These are phyloP conservation scores for Vigna mungo DNA, from an alignment of 306 rosid genomes.

Conservation along the genomic window DNA sequence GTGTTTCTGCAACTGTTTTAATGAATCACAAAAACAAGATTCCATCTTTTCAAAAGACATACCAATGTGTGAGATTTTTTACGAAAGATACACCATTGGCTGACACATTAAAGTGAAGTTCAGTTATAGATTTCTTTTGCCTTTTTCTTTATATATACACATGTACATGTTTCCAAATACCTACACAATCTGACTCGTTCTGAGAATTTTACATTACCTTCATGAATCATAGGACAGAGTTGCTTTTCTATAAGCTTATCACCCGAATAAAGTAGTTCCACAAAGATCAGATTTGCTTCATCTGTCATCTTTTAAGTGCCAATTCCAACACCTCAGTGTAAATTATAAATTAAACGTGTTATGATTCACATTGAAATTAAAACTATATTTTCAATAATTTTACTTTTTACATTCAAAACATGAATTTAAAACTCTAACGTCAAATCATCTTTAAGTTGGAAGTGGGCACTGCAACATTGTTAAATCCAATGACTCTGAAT, in stretches of 20 bases:
- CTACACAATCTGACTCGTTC: slow-evolving; percentile 29
- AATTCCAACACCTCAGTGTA: no score
- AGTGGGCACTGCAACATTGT: slow-evolving; percentile 8
- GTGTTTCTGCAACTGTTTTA: background rate
- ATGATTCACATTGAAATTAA: no score
- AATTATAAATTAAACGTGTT: no score
- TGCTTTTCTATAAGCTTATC: slow-evolving; percentile 8
- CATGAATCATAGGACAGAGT: background rate
- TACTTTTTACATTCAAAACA: no score
- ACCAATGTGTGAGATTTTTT: background rate
- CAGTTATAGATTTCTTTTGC: slow-evolving; percentile 30
- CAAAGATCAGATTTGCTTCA: slow-evolving; percentile 6
- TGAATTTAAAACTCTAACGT: no score
- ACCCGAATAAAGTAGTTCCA: slow-evolving; percentile 27
- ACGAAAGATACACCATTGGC: background rate
- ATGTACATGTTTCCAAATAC: slow-evolving; percentile 27
- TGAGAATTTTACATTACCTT: background rate
- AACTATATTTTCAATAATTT: no score
- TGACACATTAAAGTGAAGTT: slow-evolving; percentile 39
- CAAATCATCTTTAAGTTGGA: background rate
- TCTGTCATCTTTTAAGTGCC: background rate
- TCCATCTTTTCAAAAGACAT: slow-evolving; percentile 18
- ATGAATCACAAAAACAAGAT: background rate
- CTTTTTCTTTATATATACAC: slow-evolving; percentile 33
- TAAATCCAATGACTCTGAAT: background rate